Base-by-base conservation (phyloP, 768 basidiomycete genomes). In the Phaffia australis region DNA sequence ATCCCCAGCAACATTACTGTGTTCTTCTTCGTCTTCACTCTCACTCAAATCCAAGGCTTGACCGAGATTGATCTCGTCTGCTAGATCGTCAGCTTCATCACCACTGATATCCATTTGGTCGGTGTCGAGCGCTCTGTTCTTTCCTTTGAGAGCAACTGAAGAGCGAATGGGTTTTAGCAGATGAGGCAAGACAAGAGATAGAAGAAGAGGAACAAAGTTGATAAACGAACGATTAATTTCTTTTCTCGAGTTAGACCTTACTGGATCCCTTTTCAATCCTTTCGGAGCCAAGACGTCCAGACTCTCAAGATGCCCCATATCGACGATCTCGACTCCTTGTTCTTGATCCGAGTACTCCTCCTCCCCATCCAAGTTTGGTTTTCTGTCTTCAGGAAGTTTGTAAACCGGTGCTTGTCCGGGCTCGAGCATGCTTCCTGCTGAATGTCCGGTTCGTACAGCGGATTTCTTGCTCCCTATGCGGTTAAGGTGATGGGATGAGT, bases 331-430 rank as follows among this genome's bases (percentile, higher is more conserved):
- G 19, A 69, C 57, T 7, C 67, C 67, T 19, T 23, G 50, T 46
- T 69, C 67, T 29, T 63, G 67, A 23, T 69, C 67, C 23, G 67
- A 69, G 46, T 69, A 69, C 35, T 59, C 55, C 32, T 69, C 67
- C 7, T 58, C 67, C 21, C 50, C 60, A 9, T 57, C 56, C 35
- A 60, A 32, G 23, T 56, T 47, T n/a, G 56, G 61, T 30, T 69
- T 69, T 21, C 67, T 62, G 50, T 69, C 67, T 55, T 69, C 67
- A 9, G 67, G 67, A 3, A 69, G 58, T 32, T 50, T 51, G 63
- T 58, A 56, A 1, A 52, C 51, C 27, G 52, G 52, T 51, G 50
- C 61, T 54, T 23, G 27, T 16, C 3, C 47, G 46, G 35, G 35
- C 35, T 42, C 35, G 15, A 54, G 23, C 29, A 23, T 23, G 52